Base-by-base conservation (phyloP, 2,329 filamentous ascomycete species). In the Aspergillus sp. region DNA sequence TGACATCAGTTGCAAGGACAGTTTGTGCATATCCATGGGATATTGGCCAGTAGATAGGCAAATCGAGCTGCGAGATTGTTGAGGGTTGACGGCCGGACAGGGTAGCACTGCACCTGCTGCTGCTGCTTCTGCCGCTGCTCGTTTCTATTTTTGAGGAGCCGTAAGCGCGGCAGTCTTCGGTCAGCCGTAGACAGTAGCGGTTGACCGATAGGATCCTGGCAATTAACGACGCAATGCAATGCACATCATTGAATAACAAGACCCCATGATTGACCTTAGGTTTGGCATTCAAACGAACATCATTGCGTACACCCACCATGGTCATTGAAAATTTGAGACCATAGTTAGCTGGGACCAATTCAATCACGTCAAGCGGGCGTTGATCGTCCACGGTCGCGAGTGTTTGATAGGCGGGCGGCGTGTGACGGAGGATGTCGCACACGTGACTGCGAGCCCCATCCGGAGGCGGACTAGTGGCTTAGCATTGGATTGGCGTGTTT, bases 401-500 rank as follows among this genome's bases (percentile, higher is more conserved):
- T 49, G 21, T 49, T 27, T 49, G 44, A 49, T 49, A 23, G 44
- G 21, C 41, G 41, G 8, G 11, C 13, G 25, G 25, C 23, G 17
- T 32, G 23, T 58, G 48, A 58, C 56, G 48, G 56, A 15, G 48
- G 23, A 25, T 23, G 36, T 39, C n/a, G 50, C n/a, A 25, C 61
- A 63, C 61, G 61, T 63, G 61, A 63, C 59, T 36, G 39, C 25
- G 8, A 11, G 53, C 41, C 42, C 47, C 47, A 30, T 50, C 47
- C 25, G 47, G 25, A 30, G 47, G 47, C 44, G 51, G 50, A 53
- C 68, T 66, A 66, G 66, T 60, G 59, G 42, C 54, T 54, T 71
- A 71, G 67, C 58, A 65, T 48, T 32, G 48, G 50, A 36, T 61
- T 71, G 68, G 68, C 54, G 69, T 69, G 71, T 73, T 73, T 73